phyloP scores from a whole-genome alignment of 495 filamentous ascomycete species.

The Daldinia loculata region DNA sequence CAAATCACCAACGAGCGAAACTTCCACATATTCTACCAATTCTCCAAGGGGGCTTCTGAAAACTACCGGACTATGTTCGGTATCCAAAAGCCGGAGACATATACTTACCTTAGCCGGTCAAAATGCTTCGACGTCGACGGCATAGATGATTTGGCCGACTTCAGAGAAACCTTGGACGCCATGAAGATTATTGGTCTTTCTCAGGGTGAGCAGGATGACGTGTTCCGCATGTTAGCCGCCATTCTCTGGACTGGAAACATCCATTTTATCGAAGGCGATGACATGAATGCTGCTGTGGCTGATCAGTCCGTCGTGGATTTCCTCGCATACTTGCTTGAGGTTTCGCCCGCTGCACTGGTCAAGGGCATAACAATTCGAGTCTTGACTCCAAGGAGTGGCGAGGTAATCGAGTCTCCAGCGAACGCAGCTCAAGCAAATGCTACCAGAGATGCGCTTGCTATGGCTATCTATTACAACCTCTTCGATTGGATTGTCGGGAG shows the following conservation, averaged over 20 bases:
- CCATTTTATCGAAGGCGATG: constrained; percentile 84
- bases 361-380: constrained; percentile 90
- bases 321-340: constrained; percentile 91
- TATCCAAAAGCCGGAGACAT: constrained; percentile 89
- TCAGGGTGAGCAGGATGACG: constrained; percentile 90
- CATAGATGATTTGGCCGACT: constrained; percentile 92
- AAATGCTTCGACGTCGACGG: constrained; percentile 94
- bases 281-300: constrained; percentile 82
- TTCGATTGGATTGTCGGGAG: constrained; percentile 99
- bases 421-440: constrained; percentile 90
- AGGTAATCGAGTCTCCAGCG: constrained; percentile 89
- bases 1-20: constrained; percentile 96
- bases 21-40: constrained; percentile 99
- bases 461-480: constrained; percentile 95
- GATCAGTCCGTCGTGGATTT: constrained; percentile 94
- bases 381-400: constrained; percentile 86
- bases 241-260: constrained; percentile 97
- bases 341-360: constrained; percentile 79
- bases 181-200: constrained; percentile 94
- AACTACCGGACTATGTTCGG: constrained; percentile 87
- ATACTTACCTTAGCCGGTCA: constrained; percentile 92
- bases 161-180: constrained; percentile 87
- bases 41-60: constrained; percentile 90
- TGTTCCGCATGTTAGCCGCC: constrained; percentile 94
- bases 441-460: constrained; percentile 92